These are phyloP conservation scores for Ophiognomonia clavigignenti-juglandacearum DNA, from an alignment of 2,329 filamentous ascomycete species.

Conservation along the genomic window DNA sequence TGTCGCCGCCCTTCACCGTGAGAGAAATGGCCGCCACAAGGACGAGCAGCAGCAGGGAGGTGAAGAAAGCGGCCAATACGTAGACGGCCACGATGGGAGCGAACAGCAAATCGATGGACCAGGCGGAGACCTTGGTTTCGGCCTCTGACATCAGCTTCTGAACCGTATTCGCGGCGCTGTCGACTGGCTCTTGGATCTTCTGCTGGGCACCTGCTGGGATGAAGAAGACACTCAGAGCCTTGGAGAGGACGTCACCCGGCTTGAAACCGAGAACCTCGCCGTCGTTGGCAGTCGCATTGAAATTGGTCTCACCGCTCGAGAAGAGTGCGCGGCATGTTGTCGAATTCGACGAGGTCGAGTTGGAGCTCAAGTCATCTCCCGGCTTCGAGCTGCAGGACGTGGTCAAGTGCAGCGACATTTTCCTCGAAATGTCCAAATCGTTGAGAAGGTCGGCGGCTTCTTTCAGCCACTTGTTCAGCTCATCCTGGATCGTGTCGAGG, in stretches of 20 bases:
- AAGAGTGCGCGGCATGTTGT: slow-evolving; percentile 9
- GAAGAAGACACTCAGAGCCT: slow-evolving; percentile 15
- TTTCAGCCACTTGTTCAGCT: slow-evolving; percentile 13
- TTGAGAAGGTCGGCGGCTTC: slow-evolving; percentile 10
- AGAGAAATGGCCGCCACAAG: slow-evolving; percentile 3
- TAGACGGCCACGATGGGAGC: slow-evolving; percentile 15
- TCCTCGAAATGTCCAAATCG: slow-evolving; percentile 10
- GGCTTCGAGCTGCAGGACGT: slow-evolving; percentile 13
- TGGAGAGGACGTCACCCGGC: slow-evolving; percentile 9
- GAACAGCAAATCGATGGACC: slow-evolving; percentile 13
- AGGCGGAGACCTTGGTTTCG: slow-evolving; percentile 6
- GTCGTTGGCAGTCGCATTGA: slow-evolving; percentile 10
- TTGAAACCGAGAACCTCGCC: slow-evolving; percentile 15
- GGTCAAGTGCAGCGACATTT: slow-evolving; percentile 14
- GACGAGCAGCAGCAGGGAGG: slow-evolving; percentile 8
- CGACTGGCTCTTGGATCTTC: slow-evolving; percentile 11
- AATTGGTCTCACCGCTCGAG: not conserved
- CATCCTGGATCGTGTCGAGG: slow-evolving; percentile 13
- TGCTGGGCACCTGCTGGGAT: slow-evolving; percentile 9
- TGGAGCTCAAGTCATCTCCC: too few relatives aligned
- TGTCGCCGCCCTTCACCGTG: not conserved
- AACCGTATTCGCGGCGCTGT: slow-evolving; percentile 12
- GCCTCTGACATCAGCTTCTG: slow-evolving; percentile 10
- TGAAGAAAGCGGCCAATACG: slow-evolving; percentile 5
- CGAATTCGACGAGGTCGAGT: slow-evolving; percentile 2